Conservation (phyloP, 2,329 filamentous ascomycete genomes). For the Botrytis galanthina region DNA sequence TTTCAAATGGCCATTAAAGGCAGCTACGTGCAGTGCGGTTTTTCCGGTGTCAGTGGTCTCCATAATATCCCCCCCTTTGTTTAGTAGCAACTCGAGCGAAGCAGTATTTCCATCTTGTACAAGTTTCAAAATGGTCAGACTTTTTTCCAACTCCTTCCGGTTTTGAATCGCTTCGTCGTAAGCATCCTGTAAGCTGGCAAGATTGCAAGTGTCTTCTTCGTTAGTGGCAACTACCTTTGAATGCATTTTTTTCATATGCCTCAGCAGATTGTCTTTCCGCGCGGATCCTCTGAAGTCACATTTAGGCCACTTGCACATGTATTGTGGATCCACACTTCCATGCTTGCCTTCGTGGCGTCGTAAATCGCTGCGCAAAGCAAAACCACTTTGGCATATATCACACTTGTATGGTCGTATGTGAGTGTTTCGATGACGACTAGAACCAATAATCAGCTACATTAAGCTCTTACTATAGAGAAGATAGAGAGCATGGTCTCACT, state of each 20-base stretch:
- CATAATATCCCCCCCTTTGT: neutral
- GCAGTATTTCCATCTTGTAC: neutral
- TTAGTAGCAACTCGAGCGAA: conserved; percentile 22
- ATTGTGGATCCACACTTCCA: conserved; percentile 22
- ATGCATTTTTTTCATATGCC: neutral
- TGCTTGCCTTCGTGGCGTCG: conserved; percentile 26
- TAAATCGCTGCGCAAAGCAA: conserved; percentile 27
- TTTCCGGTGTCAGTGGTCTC: conserved; percentile 22
- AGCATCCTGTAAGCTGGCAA: fast-evolving
- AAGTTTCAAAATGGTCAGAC: fast-evolving
- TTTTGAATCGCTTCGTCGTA: neutral
- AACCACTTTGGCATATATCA: conserved; percentile 20
- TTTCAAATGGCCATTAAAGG: conserved; percentile 21
- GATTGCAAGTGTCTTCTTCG: neutral
- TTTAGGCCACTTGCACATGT: conserved; percentile 25
- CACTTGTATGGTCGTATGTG: conserved; percentile 24
- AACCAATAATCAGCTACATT: neutral
- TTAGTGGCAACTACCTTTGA: fast-evolving
- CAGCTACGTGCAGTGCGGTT: conserved; percentile 26
- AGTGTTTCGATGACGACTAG: neutral
- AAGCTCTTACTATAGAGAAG: neutral
- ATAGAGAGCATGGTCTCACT: neutral
- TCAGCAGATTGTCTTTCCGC: neutral
- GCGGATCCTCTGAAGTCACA: neutral
- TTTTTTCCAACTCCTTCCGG: fast-evolving